These are phyloP conservation scores for Drechslera avenae DNA, from an alignment of 2,329 filamentous ascomycete genomes.

Conservation along the genomic window DNA sequence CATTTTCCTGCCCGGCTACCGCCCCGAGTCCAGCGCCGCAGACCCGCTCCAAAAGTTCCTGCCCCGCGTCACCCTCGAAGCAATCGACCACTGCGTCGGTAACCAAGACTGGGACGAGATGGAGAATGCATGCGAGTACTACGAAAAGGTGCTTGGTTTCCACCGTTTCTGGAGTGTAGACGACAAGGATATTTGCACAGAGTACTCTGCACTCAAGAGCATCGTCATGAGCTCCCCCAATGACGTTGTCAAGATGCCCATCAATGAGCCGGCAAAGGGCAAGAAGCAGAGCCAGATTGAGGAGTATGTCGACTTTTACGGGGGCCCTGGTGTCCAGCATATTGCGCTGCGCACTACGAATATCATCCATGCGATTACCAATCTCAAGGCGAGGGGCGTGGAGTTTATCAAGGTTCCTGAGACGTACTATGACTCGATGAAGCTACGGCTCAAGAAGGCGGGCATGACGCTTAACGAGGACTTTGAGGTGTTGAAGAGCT, in stretches of 20 bases:
- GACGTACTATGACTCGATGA: slow-evolving; percentile 85
- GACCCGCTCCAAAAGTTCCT: slow-evolving; percentile 59
- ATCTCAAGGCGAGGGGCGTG: slow-evolving; percentile 82
- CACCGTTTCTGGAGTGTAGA: slow-evolving; percentile 98
- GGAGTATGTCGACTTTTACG: slow-evolving; percentile 84
- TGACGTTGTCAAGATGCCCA: slow-evolving; percentile 94
- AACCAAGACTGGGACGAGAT: slow-evolving; percentile 97
- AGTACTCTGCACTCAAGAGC: slow-evolving; percentile 85
- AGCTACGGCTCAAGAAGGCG: slow-evolving; percentile 68
- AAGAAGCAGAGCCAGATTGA: slow-evolving; percentile 95
- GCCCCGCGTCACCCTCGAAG: slow-evolving; percentile 68
- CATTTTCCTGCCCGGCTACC: slow-evolving; percentile 82
- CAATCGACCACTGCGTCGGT: slow-evolving; percentile 95
- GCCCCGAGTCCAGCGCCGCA: slow-evolving; percentile 52
- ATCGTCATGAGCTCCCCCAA: slow-evolving; percentile 89
- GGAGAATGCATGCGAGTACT: slow-evolving; percentile 69
- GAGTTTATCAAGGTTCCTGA: slow-evolving; percentile 89
- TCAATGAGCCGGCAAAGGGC: slow-evolving; percentile 91
- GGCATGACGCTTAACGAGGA: slow-evolving; percentile 72
- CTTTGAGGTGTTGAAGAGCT: slow-evolving; percentile 72
- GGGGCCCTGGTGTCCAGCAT: slow-evolving; percentile 88
- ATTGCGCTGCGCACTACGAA: slow-evolving; percentile 83
- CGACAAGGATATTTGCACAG: slow-evolving; percentile 89
- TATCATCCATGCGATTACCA: slow-evolving; percentile 77
- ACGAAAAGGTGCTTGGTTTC: slow-evolving; percentile 88